A percentile compares a stretch with the other conserved stretches of the same genome.
These are phyloP conservation scores for Penicillium palitans DNA, from an alignment of 2,329 filamentous ascomycete genomes.

Conservation along the genomic window DNA sequence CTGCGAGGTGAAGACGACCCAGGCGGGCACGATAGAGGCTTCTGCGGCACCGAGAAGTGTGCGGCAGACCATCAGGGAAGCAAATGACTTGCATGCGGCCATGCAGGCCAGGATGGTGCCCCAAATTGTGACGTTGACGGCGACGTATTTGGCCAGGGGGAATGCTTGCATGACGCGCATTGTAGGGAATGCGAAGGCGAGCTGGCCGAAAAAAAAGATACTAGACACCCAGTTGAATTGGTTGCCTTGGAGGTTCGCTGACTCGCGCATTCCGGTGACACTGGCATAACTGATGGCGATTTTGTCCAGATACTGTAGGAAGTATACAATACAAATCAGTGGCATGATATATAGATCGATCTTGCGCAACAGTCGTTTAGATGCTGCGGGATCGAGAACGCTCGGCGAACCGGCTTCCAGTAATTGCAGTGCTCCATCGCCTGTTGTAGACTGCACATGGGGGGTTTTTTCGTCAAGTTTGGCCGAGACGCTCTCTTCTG, in stretches of 20 bases:
- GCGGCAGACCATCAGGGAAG: constrained; percentile 51
- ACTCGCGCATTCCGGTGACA: constrained; percentile 31
- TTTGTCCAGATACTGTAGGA: constrained; percentile 34
- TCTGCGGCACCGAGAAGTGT: constrained; percentile 56
- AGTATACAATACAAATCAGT: constrained; percentile 34
- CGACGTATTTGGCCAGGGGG: constrained; percentile 42
- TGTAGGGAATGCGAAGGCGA: constrained; percentile 42
- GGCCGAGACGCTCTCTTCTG: not conserved
- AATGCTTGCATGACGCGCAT: constrained; percentile 43
- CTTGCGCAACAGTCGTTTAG: constrained; percentile 26
- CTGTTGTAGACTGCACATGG: not conserved
- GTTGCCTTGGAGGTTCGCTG: constrained; percentile 41
- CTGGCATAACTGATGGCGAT: constrained; percentile 29
- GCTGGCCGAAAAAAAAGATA: constrained; percentile 25
- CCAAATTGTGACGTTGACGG: constrained; percentile 41
- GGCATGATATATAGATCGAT: constrained; percentile 34
- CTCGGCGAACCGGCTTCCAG: constrained; percentile 2
- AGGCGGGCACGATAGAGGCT: constrained; percentile 38
- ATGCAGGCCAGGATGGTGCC: constrained; percentile 26
- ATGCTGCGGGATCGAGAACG: constrained; percentile 9
- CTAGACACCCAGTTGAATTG: constrained; percentile 49
- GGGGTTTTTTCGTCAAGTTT: not conserved
- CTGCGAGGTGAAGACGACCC: constrained; percentile 35
- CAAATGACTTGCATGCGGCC: constrained; percentile 48
- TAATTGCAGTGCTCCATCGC: constrained; percentile 4